Evolutionary conservation across 2,329 filamentous ascomycete species (phyloP), one percentile per base, ranked within the genome.

Genomic region (Penicillium sumatraense): DNA sequence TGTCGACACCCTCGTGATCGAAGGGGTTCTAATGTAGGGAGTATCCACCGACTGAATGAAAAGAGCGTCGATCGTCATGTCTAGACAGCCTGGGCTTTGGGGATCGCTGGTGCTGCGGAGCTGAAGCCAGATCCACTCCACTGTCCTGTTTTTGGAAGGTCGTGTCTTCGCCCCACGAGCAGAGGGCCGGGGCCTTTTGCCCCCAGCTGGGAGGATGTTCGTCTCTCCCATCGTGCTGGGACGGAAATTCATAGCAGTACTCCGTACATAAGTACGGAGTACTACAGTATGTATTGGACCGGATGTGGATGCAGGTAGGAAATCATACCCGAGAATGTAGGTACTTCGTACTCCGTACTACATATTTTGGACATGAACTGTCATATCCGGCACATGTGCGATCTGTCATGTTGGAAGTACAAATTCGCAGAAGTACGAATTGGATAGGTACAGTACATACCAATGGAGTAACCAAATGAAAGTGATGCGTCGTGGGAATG

Each of bases 21-120:
- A 49, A 40, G 24, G 31, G 49, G 51, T 29, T 56, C 52, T 59
- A 51, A 59, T 47, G 54, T n/a, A n/a, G n/a, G n/a, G n/a, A n/a
- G n/a, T 49, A 53, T 58, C 53, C 53, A 51, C 56, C 40, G 24
- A 40, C 27, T n/a, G 26, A 52, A 42, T 53, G 35, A 49, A 56
- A 40, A 23, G 44, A 44, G 18, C 14, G 45, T 27, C 16, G 54
- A 56, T 56, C 54, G 10, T 14, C 33, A 29, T 27, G 42, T 49
- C 55, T 54, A 49, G 47, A 54, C 48, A 46, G 42, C 31, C 42
- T 46, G 42, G 42, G 27, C 41, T 44, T 45, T 23, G 14, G 13
- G 16, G 51, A 38, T 36, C 44, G 21, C 40, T 36, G 16, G 45
- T 36, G 21, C 35, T 27, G 35, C 24, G 35, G 35, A 29, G 35